Conservation (phyloP, 352 stramenopile genomes). For the Globisporangium nodosum region DNA sequence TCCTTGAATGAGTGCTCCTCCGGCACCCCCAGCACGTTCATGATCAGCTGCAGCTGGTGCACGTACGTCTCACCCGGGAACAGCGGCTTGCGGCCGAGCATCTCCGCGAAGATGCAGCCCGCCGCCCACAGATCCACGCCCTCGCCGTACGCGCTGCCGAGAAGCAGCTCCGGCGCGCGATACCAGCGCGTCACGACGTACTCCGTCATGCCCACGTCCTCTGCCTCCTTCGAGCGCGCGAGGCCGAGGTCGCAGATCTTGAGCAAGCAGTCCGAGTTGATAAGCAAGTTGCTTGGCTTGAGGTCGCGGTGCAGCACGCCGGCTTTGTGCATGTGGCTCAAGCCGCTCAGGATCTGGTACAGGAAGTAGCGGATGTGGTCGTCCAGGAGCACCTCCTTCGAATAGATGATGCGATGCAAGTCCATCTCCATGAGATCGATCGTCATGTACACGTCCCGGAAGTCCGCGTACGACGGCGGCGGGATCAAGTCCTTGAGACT, state of each 20-base stretch:
- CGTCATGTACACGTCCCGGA: constrained; percentile 88
- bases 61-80: constrained; percentile 86
- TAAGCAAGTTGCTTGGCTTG: constrained; percentile 85
- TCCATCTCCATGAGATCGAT: constrained; percentile 93
- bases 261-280: constrained; percentile 93
- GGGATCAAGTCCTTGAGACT: constrained; percentile 83
- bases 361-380: constrained; percentile 93
- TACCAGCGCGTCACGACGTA: constrained; percentile 91
- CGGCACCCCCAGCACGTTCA: constrained; percentile 84
- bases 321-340: constrained; percentile 84
- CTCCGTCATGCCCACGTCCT: constrained; percentile 89
- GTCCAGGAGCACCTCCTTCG: constrained; percentile 87
- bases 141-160: constrained; percentile 81
- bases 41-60: constrained; percentile 85
- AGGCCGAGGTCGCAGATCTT: constrained; percentile 97
- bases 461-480: constrained; percentile 77
- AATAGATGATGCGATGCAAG: constrained; percentile 91
- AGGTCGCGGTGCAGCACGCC: constrained; percentile 83
- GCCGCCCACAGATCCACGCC: constrained; percentile 84
- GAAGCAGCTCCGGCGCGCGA: constrained; percentile 75
- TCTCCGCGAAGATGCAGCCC: constrained; percentile 86
- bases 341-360: constrained; percentile 89
- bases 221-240: constrained; percentile 80
- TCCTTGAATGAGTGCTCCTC: constrained; percentile 88
- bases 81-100: constrained; percentile 80